A percentile compares a stretch with the other conserved stretches of the same genome.
phyloP scores from a whole-genome alignment of 805 yeast genomes.

The Wickerhamomyces hampshirensis region DNA sequence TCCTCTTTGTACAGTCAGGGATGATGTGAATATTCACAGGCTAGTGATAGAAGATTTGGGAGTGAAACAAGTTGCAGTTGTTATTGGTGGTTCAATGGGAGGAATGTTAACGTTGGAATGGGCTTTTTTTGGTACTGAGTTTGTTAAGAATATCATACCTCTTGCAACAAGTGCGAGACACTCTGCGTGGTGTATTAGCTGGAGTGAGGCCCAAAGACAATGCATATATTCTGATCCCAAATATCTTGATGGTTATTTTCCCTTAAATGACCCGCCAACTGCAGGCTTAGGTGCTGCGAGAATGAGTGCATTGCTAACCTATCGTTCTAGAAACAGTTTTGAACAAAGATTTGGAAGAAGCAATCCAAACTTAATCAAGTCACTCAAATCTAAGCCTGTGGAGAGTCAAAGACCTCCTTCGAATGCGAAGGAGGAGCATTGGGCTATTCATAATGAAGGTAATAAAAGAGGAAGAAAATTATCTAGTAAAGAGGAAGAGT shows the following conservation, averaged over 20 bases:
- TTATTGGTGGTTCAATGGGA: slow-evolving; percentile 98
- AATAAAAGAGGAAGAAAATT: slow-evolving; percentile 31
- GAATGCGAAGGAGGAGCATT: slow-evolving; percentile 61
- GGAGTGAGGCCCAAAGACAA: slow-evolving; percentile 99
- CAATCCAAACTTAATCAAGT: slow-evolving; percentile 40
- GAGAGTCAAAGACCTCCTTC: slow-evolving; percentile 32
- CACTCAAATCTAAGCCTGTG: neutral
- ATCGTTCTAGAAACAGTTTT: slow-evolving; percentile 87
- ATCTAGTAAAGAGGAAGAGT: slow-evolving; percentile 3
- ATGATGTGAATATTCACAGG: slow-evolving; percentile 79
- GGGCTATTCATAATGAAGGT: slow-evolving; percentile 90
- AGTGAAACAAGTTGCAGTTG: slow-evolving; percentile 75
- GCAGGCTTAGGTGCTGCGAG: slow-evolving; percentile 93
- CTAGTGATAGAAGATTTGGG: slow-evolving; percentile 74
- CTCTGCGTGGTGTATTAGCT: slow-evolving; percentile 97
- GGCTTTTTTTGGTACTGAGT: slow-evolving; percentile 63
- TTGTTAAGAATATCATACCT: slow-evolving; percentile 70
- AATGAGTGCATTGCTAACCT: slow-evolving; percentile 93
- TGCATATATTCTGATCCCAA: slow-evolving; percentile 93
- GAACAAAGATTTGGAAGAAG: slow-evolving; percentile 90
- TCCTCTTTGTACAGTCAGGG: slow-evolving; percentile 90
- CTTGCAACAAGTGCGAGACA: slow-evolving; percentile 93
- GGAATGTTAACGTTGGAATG: slow-evolving; percentile 95
- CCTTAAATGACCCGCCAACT: slow-evolving; percentile 71
- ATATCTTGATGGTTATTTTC: slow-evolving; percentile 85